A percentile compares a stretch with the other conserved stretches of the same genome.
Conservation (phyloP, 495 filamentous ascomycete genomes). For the Neurospora intermedia region DNA sequence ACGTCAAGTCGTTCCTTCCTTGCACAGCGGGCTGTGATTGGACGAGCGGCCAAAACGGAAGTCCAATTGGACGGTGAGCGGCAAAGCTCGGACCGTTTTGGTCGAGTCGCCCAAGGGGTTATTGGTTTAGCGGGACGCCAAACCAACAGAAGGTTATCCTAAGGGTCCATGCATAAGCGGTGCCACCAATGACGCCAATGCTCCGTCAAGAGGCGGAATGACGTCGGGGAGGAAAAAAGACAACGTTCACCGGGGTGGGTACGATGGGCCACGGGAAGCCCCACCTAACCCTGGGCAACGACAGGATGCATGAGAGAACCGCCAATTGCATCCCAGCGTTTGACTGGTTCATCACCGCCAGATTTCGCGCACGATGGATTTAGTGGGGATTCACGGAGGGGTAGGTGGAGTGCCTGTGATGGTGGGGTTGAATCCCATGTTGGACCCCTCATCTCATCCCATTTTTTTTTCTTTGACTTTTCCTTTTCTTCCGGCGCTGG, state of each 20-base stretch:
- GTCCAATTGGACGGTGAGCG: neutral
- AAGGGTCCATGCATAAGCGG: constrained; percentile 10
- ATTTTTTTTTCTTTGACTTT: neutral
- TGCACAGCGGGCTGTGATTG: neutral
- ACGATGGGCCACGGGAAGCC: neutral
- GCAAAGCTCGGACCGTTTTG: neutral
- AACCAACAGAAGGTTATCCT: constrained; percentile 1
- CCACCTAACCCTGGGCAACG: neutral
- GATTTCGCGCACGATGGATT: neutral
- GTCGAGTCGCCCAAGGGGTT: neutral
- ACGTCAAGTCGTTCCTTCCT: neutral
- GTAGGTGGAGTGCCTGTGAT: neutral
- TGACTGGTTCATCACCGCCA: neutral
- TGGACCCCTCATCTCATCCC: neutral
- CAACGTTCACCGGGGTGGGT: constrained; percentile 1
- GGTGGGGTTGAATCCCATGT: neutral
- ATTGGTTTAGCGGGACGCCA: neutral
- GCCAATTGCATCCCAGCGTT: neutral
- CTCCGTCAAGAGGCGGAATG: constrained; percentile 7
- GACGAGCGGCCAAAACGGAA: neutral
- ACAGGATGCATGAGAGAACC: neutral
- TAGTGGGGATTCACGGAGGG: neutral
- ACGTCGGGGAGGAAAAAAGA: constrained; percentile 10
- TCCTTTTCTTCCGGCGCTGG: neutral
- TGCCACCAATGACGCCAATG: constrained; percentile 13